Evolutionary conservation across 139 green algal species (phyloP), one percentile per base, ranked within the genome.

Genomic region (Coccomyxa sp.): DNA sequence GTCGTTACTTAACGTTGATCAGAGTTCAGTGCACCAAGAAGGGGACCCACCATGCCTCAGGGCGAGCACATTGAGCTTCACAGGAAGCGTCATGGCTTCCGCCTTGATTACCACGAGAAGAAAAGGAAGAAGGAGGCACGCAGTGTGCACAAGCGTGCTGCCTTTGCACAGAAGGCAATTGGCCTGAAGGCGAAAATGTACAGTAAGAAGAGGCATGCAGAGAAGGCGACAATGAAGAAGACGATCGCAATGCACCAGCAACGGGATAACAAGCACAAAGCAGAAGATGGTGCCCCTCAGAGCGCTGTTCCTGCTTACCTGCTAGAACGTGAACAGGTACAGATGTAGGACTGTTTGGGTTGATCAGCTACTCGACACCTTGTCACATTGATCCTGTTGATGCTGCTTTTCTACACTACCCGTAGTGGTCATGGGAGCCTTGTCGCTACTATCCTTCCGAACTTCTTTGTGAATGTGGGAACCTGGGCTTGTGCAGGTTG

Each of bases 191-290:
- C 92, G 83, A 99, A 99, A 91, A 91, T 99, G 88, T 98, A 96
- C 84, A 93, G 94, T 67, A 99, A 99, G 94, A 96, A 99, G 91
- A 90, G 97, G 30, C 92, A 97, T 84, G 87, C 89, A 78, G 97
- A 99, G 92, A 99, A 99, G 95, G 94, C 96, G 0, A 91, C 91
- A 68, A 98, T 99, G 96, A 98, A 98, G 88, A 99, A 99, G 88
- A 99, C 97, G 13, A 96, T 99, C 67, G 95, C 96, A 1, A 98
- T 99, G 96, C 97, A 99, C 86, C 93, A 97, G 86, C 92, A 99
- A 89, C 90, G 90, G 59, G 94, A 98, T 85, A 97, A 94, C 80
- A 96, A 98, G 90, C 91, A 96, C 83, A 97, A 97, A 83, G 95
- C 92, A 28, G 93, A 98, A 28, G 97, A 99, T 80, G 94, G 92